These are phyloP conservation scores for Paramarasmius palmivorus DNA, from an alignment of 1,284 basidiomycete species.

Conservation along the genomic window DNA sequence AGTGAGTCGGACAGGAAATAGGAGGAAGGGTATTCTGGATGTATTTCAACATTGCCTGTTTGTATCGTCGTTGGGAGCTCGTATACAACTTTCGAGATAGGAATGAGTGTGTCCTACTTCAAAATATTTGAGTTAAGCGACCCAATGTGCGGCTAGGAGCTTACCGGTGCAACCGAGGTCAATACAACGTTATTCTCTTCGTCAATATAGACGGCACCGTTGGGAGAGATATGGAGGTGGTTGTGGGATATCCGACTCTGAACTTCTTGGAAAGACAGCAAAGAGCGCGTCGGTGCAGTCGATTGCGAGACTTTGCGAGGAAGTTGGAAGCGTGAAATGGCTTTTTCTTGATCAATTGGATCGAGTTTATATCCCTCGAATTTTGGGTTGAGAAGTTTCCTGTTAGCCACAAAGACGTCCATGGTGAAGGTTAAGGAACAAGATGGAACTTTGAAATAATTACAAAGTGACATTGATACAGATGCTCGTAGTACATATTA, in stretches of 20 bases:
- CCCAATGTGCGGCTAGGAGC: slow-evolving; percentile 24
- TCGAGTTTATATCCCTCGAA: slow-evolving; percentile 85
- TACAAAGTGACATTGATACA: no score
- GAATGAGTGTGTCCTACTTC: slow-evolving; percentile 51
- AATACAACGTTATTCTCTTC: slow-evolving; percentile 62
- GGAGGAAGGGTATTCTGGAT: slow-evolving; percentile 78
- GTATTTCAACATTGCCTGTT: slow-evolving; percentile 36
- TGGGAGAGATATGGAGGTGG: slow-evolving; percentile 62
- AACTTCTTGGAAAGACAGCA: slow-evolving; percentile 78
- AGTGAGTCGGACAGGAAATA: slow-evolving; percentile 51
- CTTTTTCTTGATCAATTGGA: slow-evolving; percentile 54
- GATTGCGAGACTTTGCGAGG: slow-evolving; percentile 58
- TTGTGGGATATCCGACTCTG: slow-evolving; percentile 85
- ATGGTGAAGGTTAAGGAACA: neutral
- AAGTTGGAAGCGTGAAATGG: slow-evolving; percentile 51
- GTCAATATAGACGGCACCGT: slow-evolving; percentile 72
- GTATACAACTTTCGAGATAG: slow-evolving; percentile 58
- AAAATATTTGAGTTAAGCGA: slow-evolving; percentile 17
- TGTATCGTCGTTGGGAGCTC: slow-evolving; percentile 57
- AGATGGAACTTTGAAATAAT: no score
- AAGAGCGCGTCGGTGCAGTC: slow-evolving; percentile 55
- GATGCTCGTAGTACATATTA: no score
- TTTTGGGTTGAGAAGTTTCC: slow-evolving; percentile 68
- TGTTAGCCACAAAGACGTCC: slow-evolving; percentile 11
- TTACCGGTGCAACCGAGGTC: slow-evolving; percentile 60